These are phyloP conservation scores for Mucuna pruriens DNA, from an alignment of 306 rosid species.

Conservation along the genomic window DNA sequence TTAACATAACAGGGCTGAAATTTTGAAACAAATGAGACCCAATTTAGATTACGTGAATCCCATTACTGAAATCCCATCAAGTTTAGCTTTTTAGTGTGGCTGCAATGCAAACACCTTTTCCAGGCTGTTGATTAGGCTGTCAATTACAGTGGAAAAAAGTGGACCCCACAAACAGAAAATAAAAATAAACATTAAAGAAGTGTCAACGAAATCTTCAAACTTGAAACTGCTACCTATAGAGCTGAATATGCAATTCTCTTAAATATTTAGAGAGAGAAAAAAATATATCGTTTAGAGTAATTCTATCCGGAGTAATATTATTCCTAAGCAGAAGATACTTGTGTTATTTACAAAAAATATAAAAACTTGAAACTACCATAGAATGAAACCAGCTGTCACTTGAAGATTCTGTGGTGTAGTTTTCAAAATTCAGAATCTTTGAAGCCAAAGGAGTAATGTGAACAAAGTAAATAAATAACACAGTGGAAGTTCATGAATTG, in stretches of 20 bases:
- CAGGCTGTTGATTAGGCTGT: conserved; percentile 59
- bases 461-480: not conserved
- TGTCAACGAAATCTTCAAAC: conserved; percentile 34
- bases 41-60: conserved; percentile 41
- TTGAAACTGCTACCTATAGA: too few relatives aligned
- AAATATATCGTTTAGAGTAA: too few relatives aligned
- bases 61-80: conserved; percentile 40
- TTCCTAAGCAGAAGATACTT: too few relatives aligned
- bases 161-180: conserved; percentile 38
- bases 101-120: conserved; percentile 52
- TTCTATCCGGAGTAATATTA: too few relatives aligned
- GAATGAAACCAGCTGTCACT: conserved; percentile 42
- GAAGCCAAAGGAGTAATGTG: not conserved
- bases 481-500: conserved; percentile 2
- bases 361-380: too few relatives aligned
- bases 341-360: too few relatives aligned
- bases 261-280: too few relatives aligned
- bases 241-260: too few relatives aligned
- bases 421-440: conserved; percentile 28
- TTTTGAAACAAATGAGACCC: conserved; percentile 19
- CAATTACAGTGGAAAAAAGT: conserved; percentile 40
- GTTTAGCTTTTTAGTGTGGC: conserved; percentile 45
- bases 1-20: not conserved
- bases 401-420: conserved; percentile 19
- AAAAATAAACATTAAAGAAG: not conserved